These are phyloP conservation scores for Zoysia matrella DNA, from an alignment of 202 grass and related monocot genomes.

Conservation along the genomic window DNA sequence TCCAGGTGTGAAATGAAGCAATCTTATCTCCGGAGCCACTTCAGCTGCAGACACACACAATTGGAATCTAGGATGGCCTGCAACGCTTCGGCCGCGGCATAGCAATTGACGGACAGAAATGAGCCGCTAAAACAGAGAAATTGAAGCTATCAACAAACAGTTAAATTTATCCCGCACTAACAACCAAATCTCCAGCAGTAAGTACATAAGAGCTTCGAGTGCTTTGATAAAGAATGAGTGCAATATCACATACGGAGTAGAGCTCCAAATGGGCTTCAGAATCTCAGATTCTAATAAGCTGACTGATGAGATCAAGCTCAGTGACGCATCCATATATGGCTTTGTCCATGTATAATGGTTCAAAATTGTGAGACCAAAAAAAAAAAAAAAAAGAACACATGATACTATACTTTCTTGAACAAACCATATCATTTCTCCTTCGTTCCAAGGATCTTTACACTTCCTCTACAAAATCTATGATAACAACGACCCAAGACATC, in stretches of 20 bases:
- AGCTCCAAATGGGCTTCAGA: neutral
- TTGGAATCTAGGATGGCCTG: neutral
- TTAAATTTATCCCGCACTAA: neutral
- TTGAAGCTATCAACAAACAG: neutral
- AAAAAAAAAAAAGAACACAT: conserved; percentile 27
- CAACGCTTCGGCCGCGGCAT: no score
- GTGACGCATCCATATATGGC: neutral
- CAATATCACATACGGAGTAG: neutral
- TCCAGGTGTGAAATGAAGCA: no score
- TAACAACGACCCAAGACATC: conserved; percentile 31
- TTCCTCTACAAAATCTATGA: conserved; percentile 74
- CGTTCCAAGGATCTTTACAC: conserved; percentile 87
- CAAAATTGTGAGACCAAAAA: neutral
- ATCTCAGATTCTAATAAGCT: neutral
- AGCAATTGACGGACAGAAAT: neutral
- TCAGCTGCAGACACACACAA: no score
- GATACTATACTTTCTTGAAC: conserved; percentile 61
- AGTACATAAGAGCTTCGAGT: neutral
- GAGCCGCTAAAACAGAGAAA: no score
- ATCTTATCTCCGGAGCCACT: no score
- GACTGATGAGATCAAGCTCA: neutral
- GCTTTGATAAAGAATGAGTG: neutral
- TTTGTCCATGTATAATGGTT: neutral
- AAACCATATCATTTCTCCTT: conserved; percentile 63
- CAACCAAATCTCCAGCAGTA: neutral